Conservation (phyloP, 1,284 basidiomycete genomes). For the Flammula alnicola region DNA sequence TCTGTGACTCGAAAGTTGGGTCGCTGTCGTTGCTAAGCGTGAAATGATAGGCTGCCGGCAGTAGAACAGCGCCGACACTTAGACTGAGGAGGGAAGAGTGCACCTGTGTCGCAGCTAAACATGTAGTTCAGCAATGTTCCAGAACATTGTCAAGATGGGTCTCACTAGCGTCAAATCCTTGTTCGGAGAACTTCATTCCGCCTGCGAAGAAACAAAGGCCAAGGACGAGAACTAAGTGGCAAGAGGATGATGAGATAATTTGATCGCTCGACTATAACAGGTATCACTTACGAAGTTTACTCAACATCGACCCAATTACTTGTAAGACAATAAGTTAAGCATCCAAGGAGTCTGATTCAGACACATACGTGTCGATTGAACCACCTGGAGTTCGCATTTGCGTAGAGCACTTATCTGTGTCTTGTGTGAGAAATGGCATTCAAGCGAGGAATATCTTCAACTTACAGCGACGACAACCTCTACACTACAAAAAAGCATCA, state of each 20-base stretch:
- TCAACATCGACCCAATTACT: conserved; percentile 84
- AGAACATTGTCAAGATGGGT: not conserved
- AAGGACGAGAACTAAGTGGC: conserved; percentile 63
- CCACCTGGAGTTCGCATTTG: conserved; percentile 84
- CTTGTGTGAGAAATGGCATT: not conserved
- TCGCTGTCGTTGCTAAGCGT: conserved; percentile 48
- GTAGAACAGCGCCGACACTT: conserved; percentile 77
- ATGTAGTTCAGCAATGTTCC: not conserved
- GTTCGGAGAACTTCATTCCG: conserved; percentile 76
- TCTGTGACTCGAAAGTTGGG: conserved; percentile 37
- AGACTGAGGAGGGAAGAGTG: conserved; percentile 84
- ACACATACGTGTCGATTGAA: conserved; percentile 75
- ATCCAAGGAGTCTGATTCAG: conserved; percentile 1
- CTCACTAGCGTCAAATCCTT: conserved; percentile 76
- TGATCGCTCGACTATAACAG: not conserved
- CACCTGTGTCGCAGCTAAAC: conserved; percentile 73
- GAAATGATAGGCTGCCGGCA: conserved; percentile 81
- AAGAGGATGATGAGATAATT: not conserved
- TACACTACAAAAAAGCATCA: conserved; percentile 48
- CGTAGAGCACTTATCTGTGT: conserved; percentile 76
- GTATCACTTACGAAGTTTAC: conserved; percentile 65
- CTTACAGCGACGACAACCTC: conserved; percentile 75
- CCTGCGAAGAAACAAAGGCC: conserved; percentile 87
- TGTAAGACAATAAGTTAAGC: not conserved
- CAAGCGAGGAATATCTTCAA: conserved; percentile 8